A percentile compares a stretch with the other conserved stretches of the same genome.
Conservation (phyloP, 2,329 filamentous ascomycete genomes). For the Chaetomium sp. region DNA sequence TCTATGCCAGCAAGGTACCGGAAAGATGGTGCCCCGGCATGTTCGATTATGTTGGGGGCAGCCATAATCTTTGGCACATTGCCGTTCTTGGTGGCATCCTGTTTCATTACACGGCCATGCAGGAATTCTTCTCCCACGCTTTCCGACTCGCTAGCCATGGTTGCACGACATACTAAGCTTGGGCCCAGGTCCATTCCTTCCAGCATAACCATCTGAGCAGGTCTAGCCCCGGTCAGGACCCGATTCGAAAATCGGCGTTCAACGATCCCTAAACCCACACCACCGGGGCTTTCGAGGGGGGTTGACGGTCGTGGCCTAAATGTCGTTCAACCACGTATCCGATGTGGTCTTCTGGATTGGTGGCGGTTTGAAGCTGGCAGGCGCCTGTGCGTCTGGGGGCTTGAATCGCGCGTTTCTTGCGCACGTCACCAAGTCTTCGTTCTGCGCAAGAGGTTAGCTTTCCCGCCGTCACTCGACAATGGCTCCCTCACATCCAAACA, state of each 20-base stretch:
- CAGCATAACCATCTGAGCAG: not conserved
- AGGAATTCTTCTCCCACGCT: slow-evolving; percentile 79
- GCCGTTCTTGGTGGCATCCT: slow-evolving; percentile 91
- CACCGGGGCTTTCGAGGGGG: no score
- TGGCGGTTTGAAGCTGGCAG: not conserved
- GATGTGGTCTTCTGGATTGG: not conserved
- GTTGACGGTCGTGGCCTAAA: no score
- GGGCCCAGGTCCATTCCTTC: not conserved
- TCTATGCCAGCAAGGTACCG: slow-evolving; percentile 89
- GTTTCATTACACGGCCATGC: slow-evolving; percentile 97
- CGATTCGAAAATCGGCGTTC: no score
- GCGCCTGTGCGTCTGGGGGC: not conserved
- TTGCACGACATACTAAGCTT: slow-evolving; percentile 46
- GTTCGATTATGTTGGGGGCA: slow-evolving; percentile 93
- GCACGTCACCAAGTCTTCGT: slow-evolving; percentile 31
- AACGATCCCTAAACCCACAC: no score
- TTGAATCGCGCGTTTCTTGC: slow-evolving; percentile 23
- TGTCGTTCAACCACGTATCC: no score
- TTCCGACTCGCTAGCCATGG: slow-evolving; percentile 60
- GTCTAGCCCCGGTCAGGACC: not conserved
- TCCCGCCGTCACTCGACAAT: not conserved
- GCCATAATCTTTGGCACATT: slow-evolving; percentile 96
- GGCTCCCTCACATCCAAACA: slow-evolving; percentile 30
- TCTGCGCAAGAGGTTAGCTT: slow-evolving; percentile 23
- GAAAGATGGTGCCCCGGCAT: slow-evolving; percentile 88